phyloP scores from a whole-genome alignment of 192 early-diverging fungal genomes.

The Rhizoclosmatium sp. region DNA sequence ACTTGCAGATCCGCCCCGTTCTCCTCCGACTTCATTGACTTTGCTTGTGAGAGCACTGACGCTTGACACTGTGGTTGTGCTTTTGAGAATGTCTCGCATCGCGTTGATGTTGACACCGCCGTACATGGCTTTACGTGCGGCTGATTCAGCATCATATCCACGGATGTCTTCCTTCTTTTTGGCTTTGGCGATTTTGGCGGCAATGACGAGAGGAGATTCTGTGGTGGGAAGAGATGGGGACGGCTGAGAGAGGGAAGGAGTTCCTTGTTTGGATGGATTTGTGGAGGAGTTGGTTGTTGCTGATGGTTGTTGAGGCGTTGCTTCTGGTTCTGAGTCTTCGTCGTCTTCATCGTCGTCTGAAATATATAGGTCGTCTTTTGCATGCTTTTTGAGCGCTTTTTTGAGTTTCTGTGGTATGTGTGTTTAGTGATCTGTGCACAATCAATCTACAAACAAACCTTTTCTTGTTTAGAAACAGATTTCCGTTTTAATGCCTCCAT shows the following conservation, averaged over 20 bases:
- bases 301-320: background rate
- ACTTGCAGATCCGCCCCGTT: background rate
- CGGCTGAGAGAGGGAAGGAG: background rate
- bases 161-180: conserved; percentile 34
- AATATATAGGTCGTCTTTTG: conserved; percentile 35
- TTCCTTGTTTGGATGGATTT: background rate
- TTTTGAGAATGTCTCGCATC: background rate
- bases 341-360: conserved; percentile 44
- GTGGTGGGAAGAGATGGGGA: background rate
- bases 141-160: conserved; percentile 25
- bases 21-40: background rate
- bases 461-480: conserved; percentile 10
- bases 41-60: background rate
- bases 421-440: background rate
- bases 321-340: conserved; percentile 29
- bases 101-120: conserved; percentile 12
- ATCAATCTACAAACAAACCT: background rate
- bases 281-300: background rate
- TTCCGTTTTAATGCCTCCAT: conserved; percentile 19
- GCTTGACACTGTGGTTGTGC: background rate
- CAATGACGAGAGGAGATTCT: background rate
- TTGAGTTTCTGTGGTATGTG: conserved; percentile 41
- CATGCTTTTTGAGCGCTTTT: conserved; percentile 45
- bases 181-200: conserved; percentile 21
- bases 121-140: conserved; percentile 32